Conservation (phyloP, 169 alveolate species). For the Plasmodium gallinaceum region DNA sequence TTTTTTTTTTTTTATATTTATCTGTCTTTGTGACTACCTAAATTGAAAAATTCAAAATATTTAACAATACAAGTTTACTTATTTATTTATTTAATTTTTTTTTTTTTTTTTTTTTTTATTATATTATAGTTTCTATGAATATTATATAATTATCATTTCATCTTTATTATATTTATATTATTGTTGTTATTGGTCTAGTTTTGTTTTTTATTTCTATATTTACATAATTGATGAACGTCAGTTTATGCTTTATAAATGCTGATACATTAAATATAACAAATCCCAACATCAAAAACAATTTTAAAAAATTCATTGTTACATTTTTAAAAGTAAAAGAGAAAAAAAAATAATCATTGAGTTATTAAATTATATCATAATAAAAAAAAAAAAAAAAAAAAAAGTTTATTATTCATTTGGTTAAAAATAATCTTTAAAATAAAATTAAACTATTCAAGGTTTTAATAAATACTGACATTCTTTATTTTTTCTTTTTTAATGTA, state of each 20-base stretch:
- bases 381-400: slow-evolving; percentile 9
- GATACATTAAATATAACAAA: slow-evolving; percentile 22
- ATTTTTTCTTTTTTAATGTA: no score
- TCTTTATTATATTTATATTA: no score
- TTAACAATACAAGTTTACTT: neutral
- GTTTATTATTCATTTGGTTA: neutral
- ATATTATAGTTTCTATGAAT: neutral
- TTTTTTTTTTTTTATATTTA: slow-evolving; percentile 50
- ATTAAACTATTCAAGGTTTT: neutral
- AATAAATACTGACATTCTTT: no score
- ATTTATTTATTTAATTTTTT: no score
- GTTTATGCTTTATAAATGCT: slow-evolving; percentile 33
- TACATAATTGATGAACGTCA: slow-evolving; percentile 26
- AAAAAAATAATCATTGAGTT: neutral
- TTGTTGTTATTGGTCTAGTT: neutral
- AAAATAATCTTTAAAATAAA: neutral
- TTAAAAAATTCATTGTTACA: slow-evolving; percentile 53
- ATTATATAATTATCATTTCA: no score
- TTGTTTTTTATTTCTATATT: slow-evolving; percentile 3
- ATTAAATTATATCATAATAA: slow-evolving; percentile 9
- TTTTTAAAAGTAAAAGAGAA: slow-evolving; percentile 12
- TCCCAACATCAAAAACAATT: slow-evolving; percentile 10
- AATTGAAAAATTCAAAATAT: neutral
- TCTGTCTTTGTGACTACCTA: slow-evolving; percentile 60
- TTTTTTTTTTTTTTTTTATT: no score